Percentiles rank a stretch among this genome's conserved stretches.
Conservation (phyloP, 495 filamentous ascomycete genomes). For the Articulospora tetracladia region DNA sequence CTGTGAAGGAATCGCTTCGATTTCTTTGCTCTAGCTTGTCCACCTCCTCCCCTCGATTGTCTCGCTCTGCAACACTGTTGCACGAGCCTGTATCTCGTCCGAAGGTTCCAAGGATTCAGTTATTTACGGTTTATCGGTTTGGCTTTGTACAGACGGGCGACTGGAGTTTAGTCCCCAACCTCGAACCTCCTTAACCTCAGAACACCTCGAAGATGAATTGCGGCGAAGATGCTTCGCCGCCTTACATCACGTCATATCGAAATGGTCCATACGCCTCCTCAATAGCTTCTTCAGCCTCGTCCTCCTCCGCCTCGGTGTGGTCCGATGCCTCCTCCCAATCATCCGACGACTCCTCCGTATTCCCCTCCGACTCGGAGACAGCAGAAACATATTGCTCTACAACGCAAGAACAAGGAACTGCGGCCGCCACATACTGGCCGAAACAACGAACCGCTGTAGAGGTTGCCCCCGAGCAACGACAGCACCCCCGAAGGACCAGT, state of each 20-base stretch:
- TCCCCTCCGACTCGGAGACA: constrained; percentile 40
- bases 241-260: constrained; percentile 37
- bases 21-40: constrained; percentile 41
- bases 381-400: constrained; percentile 35
- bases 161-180: constrained; percentile 39
- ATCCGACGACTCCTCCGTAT: constrained; percentile 46
- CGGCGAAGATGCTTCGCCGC: constrained; percentile 39
- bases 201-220: constrained; percentile 46
- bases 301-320: constrained; percentile 75
- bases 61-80: constrained; percentile 26
- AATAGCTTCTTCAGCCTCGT: constrained; percentile 67
- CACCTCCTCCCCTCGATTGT: constrained; percentile 38
- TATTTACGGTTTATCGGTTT: constrained; percentile 42
- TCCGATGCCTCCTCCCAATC: constrained; percentile 66
- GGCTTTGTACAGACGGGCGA: constrained; percentile 49
- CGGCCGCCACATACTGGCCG: constrained; percentile 29
- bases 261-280: constrained; percentile 62
- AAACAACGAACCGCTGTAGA: constrained; percentile 27
- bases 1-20: constrained; percentile 43
- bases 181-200: constrained; percentile 19
- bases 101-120: constrained; percentile 26
- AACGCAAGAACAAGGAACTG: constrained; percentile 24
- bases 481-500: constrained; percentile 77
- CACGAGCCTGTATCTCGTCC: constrained; percentile 24
- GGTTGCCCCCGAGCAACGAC: constrained; percentile 64